Evolutionary conservation across 495 filamentous ascomycete genomes (phyloP), one percentile per base, ranked within the genome.

Genomic region (Rhypophila decipiens): DNA sequence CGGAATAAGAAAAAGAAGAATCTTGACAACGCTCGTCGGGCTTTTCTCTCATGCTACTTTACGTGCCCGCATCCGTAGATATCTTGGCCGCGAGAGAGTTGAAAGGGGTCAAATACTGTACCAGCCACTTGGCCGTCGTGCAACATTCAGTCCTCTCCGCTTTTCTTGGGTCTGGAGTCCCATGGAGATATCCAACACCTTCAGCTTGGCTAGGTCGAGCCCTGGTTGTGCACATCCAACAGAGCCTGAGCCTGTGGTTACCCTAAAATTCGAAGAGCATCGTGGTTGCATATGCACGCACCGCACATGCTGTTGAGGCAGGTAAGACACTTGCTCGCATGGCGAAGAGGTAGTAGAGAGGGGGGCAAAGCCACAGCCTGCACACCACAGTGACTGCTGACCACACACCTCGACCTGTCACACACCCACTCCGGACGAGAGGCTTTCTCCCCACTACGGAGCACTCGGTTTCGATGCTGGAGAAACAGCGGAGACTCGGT

Each of bases 291-390:
- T 39, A 43, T 46, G 43, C 49, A 52, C 15, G 29, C 42, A 42
- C 38, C 31, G 21, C 39, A 42, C 44, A 47, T 47, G 49, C 31
- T 31, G 29, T 13, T 9, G 24, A n/a, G 8, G 22, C 21, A 47
- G 24, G 44, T 39, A 34, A 47, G 44, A 39, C 34, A 34, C 34
- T 47, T 38, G 35, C 35, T 31, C 22, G 21, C 34, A 47, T 47
- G 35, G 24, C 7, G 19, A 9, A 10, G 10, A n/a, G 10, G 36
- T 13, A 13, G 9, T 11, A 9, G 8, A 23, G 38, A 5, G 8
- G 18, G 38, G 10, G 18, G 2, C 19, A 10, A 13, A 39, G 36
- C 36, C 36, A 31, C 27, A 39, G 31, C 17, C 12, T 12, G 31
- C 12, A 35, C 12, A 35, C 12, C 12, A 11, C 2, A 35, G 31